A percentile compares a stretch with the other conserved stretches of the same genome.
Evolutionary conservation across 23 red algal genomes (phyloP).

Genomic region (Cyanidiococcus yangmingshanensis): DNA sequence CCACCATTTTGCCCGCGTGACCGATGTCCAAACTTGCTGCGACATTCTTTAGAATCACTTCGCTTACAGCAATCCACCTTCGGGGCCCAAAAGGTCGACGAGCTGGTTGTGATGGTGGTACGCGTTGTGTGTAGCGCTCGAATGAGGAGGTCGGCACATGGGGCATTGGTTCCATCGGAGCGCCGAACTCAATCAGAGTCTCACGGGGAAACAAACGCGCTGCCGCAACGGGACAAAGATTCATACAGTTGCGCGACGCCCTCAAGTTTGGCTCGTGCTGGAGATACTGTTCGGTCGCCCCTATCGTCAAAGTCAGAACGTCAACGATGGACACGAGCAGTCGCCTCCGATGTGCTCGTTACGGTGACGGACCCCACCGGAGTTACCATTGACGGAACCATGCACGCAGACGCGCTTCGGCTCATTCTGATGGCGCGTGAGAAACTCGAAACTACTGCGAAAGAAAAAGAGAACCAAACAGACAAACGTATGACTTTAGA

Average conservation of each 20-base stretch:
- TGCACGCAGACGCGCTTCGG: background rate
- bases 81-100: background rate
- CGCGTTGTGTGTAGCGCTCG: background rate
- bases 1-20: background rate
- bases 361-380: background rate
- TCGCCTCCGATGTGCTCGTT: background rate
- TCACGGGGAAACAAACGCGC: background rate
- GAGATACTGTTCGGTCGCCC: no score
- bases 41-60: background rate
- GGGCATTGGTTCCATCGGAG: background rate
- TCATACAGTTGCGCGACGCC: no score
- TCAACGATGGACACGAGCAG: background rate
- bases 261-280: no score
- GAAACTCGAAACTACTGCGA: background rate
- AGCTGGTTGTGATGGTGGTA: background rate
- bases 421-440: background rate
- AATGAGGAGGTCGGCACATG: background rate
- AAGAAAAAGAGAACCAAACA: background rate
- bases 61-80: background rate
- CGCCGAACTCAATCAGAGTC: background rate
- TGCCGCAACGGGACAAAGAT: no score
- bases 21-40: background rate
- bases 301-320: no score
- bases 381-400: background rate
- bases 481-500: background rate